A percentile compares a stretch with the other conserved stretches of the same genome.
Conservation (phyloP, 345 rosid genomes). For the Psidium guajava region DNA sequence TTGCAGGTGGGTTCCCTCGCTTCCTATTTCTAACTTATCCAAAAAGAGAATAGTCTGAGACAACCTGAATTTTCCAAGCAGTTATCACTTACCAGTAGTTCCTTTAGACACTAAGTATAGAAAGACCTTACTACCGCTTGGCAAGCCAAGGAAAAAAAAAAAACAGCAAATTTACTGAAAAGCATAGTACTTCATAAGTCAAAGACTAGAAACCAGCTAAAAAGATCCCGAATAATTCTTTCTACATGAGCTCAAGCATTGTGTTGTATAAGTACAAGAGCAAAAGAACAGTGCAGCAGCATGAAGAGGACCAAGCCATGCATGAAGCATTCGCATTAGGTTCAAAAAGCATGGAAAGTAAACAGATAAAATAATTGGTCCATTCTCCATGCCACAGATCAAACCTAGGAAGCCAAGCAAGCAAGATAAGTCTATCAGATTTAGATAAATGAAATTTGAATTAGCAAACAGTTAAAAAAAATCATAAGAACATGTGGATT, state of each 20-base stretch:
- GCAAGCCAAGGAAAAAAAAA: background rate
- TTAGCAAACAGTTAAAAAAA: background rate
- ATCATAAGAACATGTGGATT: background rate
- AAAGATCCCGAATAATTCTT: background rate
- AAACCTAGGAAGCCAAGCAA: background rate
- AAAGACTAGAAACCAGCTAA: background rate
- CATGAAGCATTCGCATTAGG: background rate
- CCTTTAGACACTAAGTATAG: background rate
- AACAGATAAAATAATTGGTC: background rate
- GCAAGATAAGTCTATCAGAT: background rate
- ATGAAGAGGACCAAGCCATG: background rate
- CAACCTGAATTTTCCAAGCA: background rate
- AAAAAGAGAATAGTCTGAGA: background rate
- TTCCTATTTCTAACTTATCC: background rate
- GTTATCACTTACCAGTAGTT: background rate
- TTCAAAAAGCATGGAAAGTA: background rate
- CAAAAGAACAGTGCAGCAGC: background rate
- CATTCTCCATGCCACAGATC: background rate
- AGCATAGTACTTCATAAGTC: background rate
- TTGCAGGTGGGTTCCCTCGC: slow-evolving; percentile 1
- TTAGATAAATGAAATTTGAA: background rate
- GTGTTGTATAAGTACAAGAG: background rate
- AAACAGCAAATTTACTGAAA: background rate
- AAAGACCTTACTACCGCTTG: background rate
- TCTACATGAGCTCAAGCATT: background rate